Conservation (phyloP, 306 rosid species). For the Inga leiocalycina region DNA sequence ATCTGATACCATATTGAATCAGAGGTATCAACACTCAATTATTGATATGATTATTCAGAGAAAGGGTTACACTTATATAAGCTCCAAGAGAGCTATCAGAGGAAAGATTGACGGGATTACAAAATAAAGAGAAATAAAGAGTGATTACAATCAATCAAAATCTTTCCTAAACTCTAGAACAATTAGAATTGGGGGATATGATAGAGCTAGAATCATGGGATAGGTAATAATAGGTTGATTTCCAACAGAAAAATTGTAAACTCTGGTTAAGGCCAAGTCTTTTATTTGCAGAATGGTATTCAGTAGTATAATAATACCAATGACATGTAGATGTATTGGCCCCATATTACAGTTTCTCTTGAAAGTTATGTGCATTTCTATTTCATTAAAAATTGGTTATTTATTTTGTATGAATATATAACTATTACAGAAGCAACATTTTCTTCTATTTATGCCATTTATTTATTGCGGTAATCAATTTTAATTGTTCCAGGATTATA, state of each 20-base stretch:
- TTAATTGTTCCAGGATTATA: conserved; percentile 73
- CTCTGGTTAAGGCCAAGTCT: neutral
- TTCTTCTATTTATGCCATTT: conserved; percentile 25
- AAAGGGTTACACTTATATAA: too few species aligned
- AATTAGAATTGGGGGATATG: too few species aligned
- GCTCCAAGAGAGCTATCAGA: too few species aligned
- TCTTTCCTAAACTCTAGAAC: too few species aligned
- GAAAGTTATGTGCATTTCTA: neutral
- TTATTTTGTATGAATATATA: neutral
- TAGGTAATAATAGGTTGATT: too few species aligned
- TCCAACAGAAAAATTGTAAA: neutral
- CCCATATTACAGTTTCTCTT: neutral
- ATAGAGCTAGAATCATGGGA: too few species aligned
- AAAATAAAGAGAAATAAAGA: too few species aligned
- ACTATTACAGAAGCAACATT: conserved; percentile 21
- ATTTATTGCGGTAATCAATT: conserved; percentile 1
- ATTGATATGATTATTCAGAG: too few species aligned
- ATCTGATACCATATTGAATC: too few species aligned
- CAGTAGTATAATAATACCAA: neutral
- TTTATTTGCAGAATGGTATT: neutral
- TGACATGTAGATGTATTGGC: neutral
- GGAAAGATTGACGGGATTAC: too few species aligned
- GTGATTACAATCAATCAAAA: too few species aligned
- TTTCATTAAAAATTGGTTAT: neutral
- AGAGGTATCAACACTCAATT: too few species aligned